Conservation (phyloP, 345 rosid species). For the Citrus cavaleriei region DNA sequence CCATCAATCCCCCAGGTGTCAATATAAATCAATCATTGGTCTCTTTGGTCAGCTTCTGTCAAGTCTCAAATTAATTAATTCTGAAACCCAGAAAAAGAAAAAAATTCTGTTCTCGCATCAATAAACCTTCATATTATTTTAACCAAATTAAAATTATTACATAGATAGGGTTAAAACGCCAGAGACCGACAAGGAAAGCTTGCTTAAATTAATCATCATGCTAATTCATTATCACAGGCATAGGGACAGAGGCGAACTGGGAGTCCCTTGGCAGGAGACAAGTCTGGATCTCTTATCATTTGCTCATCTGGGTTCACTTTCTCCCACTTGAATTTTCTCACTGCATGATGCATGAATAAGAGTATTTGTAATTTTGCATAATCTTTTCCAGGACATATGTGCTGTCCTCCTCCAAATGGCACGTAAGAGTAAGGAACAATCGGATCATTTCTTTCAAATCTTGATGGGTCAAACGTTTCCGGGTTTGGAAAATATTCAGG, state of each 20-base stretch:
- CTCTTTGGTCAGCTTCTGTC: no score
- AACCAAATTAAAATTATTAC: no score
- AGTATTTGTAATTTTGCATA: neutral
- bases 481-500: neutral
- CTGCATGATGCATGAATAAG: neutral
- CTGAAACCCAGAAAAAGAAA: no score
- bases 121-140: no score
- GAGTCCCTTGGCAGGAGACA: neutral
- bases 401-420: constrained; percentile 6
- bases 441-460: neutral
- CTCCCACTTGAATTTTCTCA: neutral
- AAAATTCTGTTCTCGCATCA: no score
- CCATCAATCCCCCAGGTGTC: no score
- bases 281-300: neutral
- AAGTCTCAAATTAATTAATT: no score
- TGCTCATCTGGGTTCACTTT: neutral
- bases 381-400: neutral
- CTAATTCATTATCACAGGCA: neutral
- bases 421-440: neutral
- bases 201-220: no score
- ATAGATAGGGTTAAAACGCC: neutral
- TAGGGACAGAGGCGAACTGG: neutral
- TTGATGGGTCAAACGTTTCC: constrained; percentile 2
- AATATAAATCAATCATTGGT: no score
- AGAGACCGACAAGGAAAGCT: neutral